These are phyloP conservation scores for Penicillium paneum DNA, from an alignment of 2,329 filamentous ascomycete species.

Conservation along the genomic window DNA sequence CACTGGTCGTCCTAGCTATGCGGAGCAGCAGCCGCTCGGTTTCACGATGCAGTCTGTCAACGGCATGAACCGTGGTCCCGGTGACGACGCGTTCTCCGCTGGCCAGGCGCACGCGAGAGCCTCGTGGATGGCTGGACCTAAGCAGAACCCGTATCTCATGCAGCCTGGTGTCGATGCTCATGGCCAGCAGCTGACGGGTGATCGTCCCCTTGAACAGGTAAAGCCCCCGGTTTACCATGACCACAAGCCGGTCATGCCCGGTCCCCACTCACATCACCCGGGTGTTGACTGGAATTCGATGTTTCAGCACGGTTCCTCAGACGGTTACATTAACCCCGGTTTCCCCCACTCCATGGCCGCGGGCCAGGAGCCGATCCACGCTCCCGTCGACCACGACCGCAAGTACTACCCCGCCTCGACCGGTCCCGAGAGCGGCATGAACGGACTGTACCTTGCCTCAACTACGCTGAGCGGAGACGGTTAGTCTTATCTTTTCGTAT, in stretches of 20 bases:
- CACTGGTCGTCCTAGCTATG: slow-evolving; percentile 36
- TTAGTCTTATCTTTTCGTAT: slow-evolving; percentile 24
- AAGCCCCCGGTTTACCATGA: slow-evolving; percentile 41
- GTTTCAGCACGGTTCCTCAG: slow-evolving; percentile 70
- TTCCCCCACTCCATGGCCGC: slow-evolving; percentile 65
- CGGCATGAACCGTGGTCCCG: slow-evolving; percentile 41
- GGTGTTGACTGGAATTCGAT: slow-evolving; percentile 73
- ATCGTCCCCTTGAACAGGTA: slow-evolving; percentile 45
- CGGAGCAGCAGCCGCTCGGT: slow-evolving; percentile 44
- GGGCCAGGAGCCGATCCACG: slow-evolving; percentile 67
- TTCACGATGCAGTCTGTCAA: slow-evolving; percentile 43
- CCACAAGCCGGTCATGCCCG: slow-evolving; percentile 56
- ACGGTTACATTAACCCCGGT: slow-evolving; percentile 61
- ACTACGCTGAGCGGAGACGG: slow-evolving; percentile 48
- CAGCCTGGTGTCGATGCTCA: slow-evolving; percentile 41
- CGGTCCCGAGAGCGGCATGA: slow-evolving; percentile 45
- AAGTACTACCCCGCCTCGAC: slow-evolving; percentile 51
- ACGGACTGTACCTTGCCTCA: slow-evolving; percentile 48
- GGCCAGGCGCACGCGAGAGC: slow-evolving; percentile 40
- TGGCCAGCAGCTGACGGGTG: slow-evolving; percentile 45
- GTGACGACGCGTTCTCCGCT: slow-evolving; percentile 35
- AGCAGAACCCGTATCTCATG: slow-evolving; percentile 45
- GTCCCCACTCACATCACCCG: slow-evolving; percentile 56
- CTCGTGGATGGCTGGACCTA: slow-evolving; percentile 45
- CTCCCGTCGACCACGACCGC: slow-evolving; percentile 58